These are phyloP conservation scores for Physcia stellaris DNA, from an alignment of 495 filamentous ascomycete genomes.

Conservation along the genomic window DNA sequence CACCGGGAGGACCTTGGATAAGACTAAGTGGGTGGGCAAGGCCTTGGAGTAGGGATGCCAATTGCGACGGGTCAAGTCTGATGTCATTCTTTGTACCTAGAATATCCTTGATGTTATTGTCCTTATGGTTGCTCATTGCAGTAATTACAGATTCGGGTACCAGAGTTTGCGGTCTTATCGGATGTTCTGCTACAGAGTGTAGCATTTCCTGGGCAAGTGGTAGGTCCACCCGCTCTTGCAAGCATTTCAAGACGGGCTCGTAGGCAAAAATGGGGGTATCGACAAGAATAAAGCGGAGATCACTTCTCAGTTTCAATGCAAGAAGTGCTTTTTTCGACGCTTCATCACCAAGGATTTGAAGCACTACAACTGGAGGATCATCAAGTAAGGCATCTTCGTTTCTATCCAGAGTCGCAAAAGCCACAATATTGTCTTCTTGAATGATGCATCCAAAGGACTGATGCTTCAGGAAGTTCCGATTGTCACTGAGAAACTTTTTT, in stretches of 20 bases:
- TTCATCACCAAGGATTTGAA: conserved; percentile 35
- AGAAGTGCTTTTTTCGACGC: conserved; percentile 29
- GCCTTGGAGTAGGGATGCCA: conserved; percentile 38
- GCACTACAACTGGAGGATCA: conserved; percentile 32
- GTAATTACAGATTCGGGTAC: conserved; percentile 15
- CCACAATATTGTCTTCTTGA: conserved; percentile 34
- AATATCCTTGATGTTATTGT: conserved; percentile 19
- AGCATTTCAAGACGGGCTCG: conserved; percentile 48
- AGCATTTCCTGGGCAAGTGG: conserved; percentile 40
- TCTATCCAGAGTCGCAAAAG: conserved; percentile 48
- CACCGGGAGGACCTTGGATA: conserved; percentile 70
- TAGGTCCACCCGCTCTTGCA: conserved; percentile 42
- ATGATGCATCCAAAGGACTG: conserved; percentile 47
- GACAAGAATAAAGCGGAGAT: conserved; percentile 36
- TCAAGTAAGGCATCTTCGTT: conserved; percentile 36
- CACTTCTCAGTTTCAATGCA: conserved; percentile 21
- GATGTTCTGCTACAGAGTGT: conserved; percentile 16
- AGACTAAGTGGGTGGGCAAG: conserved; percentile 42
- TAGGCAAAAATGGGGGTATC: conserved; percentile 58
- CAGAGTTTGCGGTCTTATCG: conserved; percentile 12
- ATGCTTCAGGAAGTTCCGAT: conserved; percentile 41
- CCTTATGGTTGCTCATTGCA: conserved; percentile 8
- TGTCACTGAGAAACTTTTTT: conserved; percentile 33
- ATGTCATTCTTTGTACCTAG: conserved; percentile 21
- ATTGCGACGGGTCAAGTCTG: conserved; percentile 44